Percentiles rank a stretch among this genome's conserved stretches.
These are phyloP conservation scores for Ceraceosorus guamensis DNA, from an alignment of 1,284 basidiomycete species.

Conservation along the genomic window DNA sequence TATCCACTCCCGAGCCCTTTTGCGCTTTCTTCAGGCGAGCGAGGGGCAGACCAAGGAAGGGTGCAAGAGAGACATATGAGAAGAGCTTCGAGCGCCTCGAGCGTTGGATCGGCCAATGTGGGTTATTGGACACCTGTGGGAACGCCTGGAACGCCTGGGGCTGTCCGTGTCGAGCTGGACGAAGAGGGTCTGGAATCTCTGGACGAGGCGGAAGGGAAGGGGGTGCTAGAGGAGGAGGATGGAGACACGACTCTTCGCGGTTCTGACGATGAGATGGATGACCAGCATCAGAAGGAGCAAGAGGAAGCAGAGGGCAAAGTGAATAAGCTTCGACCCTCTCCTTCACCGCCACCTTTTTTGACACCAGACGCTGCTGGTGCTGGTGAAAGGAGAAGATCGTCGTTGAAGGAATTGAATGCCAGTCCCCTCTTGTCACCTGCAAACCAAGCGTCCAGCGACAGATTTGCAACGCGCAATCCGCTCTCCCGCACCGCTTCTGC, in stretches of 20 bases:
- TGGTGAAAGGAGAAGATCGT: too few relatives aligned
- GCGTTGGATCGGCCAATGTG: constrained; percentile 17
- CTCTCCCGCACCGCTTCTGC: not conserved
- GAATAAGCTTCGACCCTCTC: too few relatives aligned
- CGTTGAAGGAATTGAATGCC: not conserved
- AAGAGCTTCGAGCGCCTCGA: constrained; percentile 24
- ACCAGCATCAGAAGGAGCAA: not conserved
- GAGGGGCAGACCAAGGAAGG: constrained; percentile 1
- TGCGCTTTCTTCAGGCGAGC: not conserved
- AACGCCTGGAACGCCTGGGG: too few relatives aligned
- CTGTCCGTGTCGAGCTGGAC: too few relatives aligned
- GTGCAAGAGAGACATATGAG: constrained; percentile 13
- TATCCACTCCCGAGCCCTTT: too few relatives aligned
- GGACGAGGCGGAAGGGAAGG: constrained; percentile 8
- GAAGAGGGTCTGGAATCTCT: too few relatives aligned
- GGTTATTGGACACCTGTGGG: constrained; percentile 26
- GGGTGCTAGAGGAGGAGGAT: not conserved
- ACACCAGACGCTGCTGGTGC: too few relatives aligned
- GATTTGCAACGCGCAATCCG: not conserved
- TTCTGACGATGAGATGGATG: not conserved
- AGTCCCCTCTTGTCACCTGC: not conserved
- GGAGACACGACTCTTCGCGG: not conserved
- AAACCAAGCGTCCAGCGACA: not conserved
- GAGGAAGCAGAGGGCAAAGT: too few relatives aligned
- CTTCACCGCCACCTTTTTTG: too few relatives aligned